A percentile compares a stretch with the other conserved stretches of the same genome.
Evolutionary conservation across 2,329 filamentous ascomycete species (phyloP).

Genomic region (Periconia sp.): DNA sequence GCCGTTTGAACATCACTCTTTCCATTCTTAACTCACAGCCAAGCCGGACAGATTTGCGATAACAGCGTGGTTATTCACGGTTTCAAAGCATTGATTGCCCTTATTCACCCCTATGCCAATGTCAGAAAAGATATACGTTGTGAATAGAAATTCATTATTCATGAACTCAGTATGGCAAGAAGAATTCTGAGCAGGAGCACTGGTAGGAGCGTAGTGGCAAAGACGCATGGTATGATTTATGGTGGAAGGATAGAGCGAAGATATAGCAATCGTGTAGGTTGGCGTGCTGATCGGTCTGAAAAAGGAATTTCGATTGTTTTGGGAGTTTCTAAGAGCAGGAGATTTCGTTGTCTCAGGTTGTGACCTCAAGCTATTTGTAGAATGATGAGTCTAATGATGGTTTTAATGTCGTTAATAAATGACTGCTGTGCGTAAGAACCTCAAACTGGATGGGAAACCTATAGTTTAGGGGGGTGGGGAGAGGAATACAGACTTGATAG

Average conservation of each 20-base stretch:
- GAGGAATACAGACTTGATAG: too few relatives aligned
- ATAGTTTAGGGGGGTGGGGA: too few relatives aligned
- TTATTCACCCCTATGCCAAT: constrained; percentile 62
- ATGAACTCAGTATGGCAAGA: constrained; percentile 37
- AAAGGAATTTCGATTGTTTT: not conserved
- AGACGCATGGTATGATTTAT: constrained; percentile 73
- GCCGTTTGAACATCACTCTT: constrained; percentile 48
- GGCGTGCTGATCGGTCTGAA: constrained; percentile 42
- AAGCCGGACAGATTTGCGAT: constrained; percentile 30
- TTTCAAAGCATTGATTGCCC: constrained; percentile 46
- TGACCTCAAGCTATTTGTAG: too few relatives aligned
- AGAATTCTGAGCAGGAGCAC: constrained; percentile 30
- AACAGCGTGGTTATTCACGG: constrained; percentile 50
- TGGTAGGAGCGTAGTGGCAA: constrained; percentile 59
- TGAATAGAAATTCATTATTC: constrained; percentile 49
- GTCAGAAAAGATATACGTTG: constrained; percentile 64
- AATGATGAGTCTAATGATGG: too few relatives aligned
- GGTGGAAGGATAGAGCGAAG: constrained; percentile 55
- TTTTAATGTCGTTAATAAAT: too few relatives aligned
- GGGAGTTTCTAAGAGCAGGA: too few relatives aligned
- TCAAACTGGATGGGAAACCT: too few relatives aligned
- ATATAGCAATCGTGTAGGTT: constrained; percentile 53
- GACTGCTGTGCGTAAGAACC: too few relatives aligned
- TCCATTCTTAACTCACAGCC: constrained; percentile 24
- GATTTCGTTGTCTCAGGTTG: too few relatives aligned